These are phyloP conservation scores for Aspergillus leporis DNA, from an alignment of 495 filamentous ascomycete species.

Conservation along the genomic window DNA sequence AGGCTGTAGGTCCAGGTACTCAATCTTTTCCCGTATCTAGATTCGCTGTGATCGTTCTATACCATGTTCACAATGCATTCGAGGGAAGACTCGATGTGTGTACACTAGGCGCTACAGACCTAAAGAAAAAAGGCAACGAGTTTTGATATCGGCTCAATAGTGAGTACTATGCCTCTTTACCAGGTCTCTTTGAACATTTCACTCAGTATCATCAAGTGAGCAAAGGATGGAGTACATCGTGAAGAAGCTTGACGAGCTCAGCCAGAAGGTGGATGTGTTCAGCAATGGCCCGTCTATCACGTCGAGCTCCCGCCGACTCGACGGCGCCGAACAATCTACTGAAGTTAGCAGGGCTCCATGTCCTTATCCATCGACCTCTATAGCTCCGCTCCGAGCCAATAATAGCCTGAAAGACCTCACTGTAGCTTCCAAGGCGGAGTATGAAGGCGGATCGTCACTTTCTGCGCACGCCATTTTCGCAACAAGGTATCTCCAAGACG, in stretches of 20 bases:
- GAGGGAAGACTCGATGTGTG: slow-evolving; percentile 8
- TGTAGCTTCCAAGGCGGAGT: slow-evolving; percentile 1
- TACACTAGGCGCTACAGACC: slow-evolving; percentile 8
- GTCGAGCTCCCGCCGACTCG: background rate
- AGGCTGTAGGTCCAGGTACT: background rate
- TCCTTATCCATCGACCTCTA: background rate
- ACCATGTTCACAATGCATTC: slow-evolving; percentile 17
- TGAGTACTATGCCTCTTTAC: slow-evolving; percentile 4
- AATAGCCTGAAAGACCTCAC: background rate
- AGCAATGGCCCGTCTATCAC: slow-evolving; percentile 6
- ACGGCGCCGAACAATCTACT: background rate
- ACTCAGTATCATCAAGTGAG: slow-evolving; percentile 2
- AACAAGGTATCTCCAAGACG: slow-evolving; percentile 8
- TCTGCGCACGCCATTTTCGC: slow-evolving; percentile 15
- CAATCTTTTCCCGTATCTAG: background rate
- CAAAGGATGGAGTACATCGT: slow-evolving; percentile 11
- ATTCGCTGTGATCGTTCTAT: slow-evolving; percentile 11
- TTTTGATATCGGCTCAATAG: slow-evolving; percentile 16
- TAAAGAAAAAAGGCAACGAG: slow-evolving; percentile 13
- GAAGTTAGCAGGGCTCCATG: background rate
- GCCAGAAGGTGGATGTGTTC: slow-evolving; percentile 10
- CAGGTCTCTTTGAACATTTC: background rate
- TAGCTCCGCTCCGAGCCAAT: background rate
- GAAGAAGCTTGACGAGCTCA: slow-evolving; percentile 15
- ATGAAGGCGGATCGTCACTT: slow-evolving; percentile 12